phyloP scores from a whole-genome alignment of 768 basidiomycete genomes.

The Boletus rubescentipes region DNA sequence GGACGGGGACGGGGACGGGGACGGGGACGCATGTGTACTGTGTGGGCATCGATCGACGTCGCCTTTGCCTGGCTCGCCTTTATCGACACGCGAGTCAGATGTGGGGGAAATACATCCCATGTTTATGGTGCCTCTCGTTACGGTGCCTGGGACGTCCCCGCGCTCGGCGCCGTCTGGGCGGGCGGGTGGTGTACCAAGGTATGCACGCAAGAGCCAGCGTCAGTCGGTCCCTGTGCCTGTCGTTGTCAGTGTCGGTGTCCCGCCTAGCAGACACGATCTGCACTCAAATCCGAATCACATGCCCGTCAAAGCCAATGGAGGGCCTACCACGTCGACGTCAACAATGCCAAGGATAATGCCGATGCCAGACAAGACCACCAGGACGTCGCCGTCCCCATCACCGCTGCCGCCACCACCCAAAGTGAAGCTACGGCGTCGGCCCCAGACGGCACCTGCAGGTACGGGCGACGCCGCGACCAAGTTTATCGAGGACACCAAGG shows the following conservation, averaged over 20 bases:
- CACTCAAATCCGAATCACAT: neutral
- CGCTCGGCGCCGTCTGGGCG: neutral
- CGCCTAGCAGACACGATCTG: neutral
- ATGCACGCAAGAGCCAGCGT: neutral
- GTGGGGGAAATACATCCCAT: constrained; percentile 23
- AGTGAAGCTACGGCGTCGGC: constrained; percentile 14
- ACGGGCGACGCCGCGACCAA: constrained; percentile 10
- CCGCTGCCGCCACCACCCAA: constrained; percentile 1
- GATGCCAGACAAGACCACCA: neutral
- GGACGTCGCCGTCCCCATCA: neutral
- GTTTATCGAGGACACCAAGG: constrained; percentile 14
- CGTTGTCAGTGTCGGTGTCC: neutral
- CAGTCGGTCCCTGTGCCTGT: neutral
- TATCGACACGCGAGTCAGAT: neutral
- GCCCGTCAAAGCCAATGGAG: neutral
- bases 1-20: neutral
- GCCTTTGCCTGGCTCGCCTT: neutral
- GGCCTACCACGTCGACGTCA: neutral
- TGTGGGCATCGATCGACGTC: constrained; percentile 21
- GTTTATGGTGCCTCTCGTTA: constrained; percentile 31
- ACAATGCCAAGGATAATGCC: neutral
- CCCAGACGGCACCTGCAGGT: constrained; percentile 26
- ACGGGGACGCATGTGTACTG: constrained; percentile 7
- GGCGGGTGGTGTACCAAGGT: neutral
- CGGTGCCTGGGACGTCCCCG: constrained; percentile 7